Evolutionary conservation across 805 yeast species (phyloP), one percentile per base, ranked within the genome.

Genomic region (Brettanomyces custersianus): DNA sequence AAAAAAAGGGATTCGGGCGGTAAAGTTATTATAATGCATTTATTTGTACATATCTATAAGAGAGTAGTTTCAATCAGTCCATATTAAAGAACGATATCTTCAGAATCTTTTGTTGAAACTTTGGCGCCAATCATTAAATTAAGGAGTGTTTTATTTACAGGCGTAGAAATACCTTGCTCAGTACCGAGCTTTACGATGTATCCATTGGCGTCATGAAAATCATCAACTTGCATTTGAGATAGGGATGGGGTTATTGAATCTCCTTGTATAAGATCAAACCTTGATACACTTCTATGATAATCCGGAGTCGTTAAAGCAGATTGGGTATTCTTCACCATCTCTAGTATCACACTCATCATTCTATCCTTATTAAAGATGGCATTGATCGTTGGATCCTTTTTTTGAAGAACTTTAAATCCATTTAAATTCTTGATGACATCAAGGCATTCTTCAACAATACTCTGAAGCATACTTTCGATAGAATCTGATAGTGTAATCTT

Each of bases 291-390:
- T n/a, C 15, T 25, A 17, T 25, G 28, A 13, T 25, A n/a, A n/a
- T 17, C 6, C n/a, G n/a, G 15, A 13, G n/a, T 25, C 8, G 8
- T 11, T 20, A 13, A 20, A 18, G 33, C 9, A 4, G n/a, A 15
- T 16, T 30, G 15, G 7, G 34, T 7, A 7, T 23, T 12, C 23
- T 23, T 37, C 2, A 44, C 40, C 3, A 29, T 27, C 22, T 40
- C 26, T 12, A 33, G 31, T n/a, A 42, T 39, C 12, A 43, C 20
- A 11, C 35, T 40, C 12, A 40, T 31, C 12, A 46, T 26, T 20
- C 52, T 34, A 12, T 42, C 40, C 10, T 35, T 35, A 17, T 49
- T 35, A 20, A 50, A 20, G 8, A 49, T 27, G 11, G 41, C 35
- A 13, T 34, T 25, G 7, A 45, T 18, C 8, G 48, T 31, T 4